Percentiles rank a stretch among this genome's conserved stretches.
Evolutionary conservation across 169 alveolate genomes (phyloP).

Genomic region (Plasmodium falciparum): DNA sequence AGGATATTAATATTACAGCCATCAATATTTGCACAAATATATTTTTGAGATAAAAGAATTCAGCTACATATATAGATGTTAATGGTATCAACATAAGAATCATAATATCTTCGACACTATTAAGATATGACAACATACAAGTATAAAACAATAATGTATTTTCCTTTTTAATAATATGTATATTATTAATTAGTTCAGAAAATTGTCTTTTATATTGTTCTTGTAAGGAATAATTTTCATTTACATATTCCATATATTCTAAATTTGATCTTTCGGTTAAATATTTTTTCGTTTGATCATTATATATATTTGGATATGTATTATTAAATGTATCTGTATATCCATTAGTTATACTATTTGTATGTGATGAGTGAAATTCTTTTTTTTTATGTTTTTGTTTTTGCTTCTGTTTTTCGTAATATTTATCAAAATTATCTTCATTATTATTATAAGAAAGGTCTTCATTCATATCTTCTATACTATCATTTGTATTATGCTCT

Average conservation of each 20-base stretch:
- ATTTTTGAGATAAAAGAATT: constrained; percentile 16
- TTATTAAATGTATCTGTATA: background rate
- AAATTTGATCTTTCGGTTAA: constrained; percentile 15
- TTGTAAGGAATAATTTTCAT: constrained; percentile 1
- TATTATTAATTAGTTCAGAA: constrained; percentile 5
- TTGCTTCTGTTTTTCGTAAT: constrained; percentile 23
- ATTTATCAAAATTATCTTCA: constrained; percentile 42
- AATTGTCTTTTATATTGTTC: constrained; percentile 42
- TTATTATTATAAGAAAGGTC: constrained; percentile 3
- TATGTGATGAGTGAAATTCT: too few species aligned
- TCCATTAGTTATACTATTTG: background rate
- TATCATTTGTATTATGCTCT: constrained; percentile 7
- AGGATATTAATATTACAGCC: constrained; percentile 39
- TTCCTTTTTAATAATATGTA: constrained; percentile 8
- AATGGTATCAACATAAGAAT: constrained; percentile 38
- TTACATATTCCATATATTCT: constrained; percentile 19
- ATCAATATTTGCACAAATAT: constrained; percentile 21
- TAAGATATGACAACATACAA: constrained; percentile 28
- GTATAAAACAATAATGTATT: constrained; percentile 26
- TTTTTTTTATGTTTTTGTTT: background rate
- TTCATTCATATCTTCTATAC: constrained; percentile 6
- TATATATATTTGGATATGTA: constrained; percentile 24
- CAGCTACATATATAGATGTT: constrained; percentile 35
- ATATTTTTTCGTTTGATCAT: constrained; percentile 20
- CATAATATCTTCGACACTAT: constrained; percentile 62